Evolutionary conservation across 192 early-diverging fungal genomes (phyloP), one percentile per base, ranked within the genome.

Genomic region (Coemansia sp.): DNA sequence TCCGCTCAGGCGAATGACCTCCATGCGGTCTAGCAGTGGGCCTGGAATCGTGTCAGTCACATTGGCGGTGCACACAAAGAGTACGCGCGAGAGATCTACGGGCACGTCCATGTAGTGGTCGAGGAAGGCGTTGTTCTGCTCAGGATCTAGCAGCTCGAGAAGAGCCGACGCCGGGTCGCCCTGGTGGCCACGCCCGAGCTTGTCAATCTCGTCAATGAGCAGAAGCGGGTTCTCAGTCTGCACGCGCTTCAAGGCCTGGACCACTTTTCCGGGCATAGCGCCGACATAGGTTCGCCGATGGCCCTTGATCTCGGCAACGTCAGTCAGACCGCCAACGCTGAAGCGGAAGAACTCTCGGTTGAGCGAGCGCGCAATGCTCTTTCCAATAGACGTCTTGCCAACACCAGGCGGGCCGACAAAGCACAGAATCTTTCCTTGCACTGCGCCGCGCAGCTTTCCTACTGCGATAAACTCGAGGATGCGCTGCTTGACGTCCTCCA

Each of bases 81-180:
- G 84, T 3, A 99, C 96, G 76, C 96, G 96, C 69, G 98, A 99
- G 32, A 99, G 86, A 73, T 99, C 95, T 11, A 99, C 87, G 1
- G 98, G 96, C 11, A 99, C 93, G 79, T 99, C 98, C 95, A 99
- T 96, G 88, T 99, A 99, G 80, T 99, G 98, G 84, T 99, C 98
- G 63, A 99, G 87, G 86, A 99, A 99, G 3, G 94, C 91, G 49
- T 84, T 87, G 80, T 99, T 99, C 75, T 99, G 98, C 74, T 99
- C 98, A 11, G 98, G 98, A 63, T 99, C 98, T 16, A 99, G 84
- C 40, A 99, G 84, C 80, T 99, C 98, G 3, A 99, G 80, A 50
- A 99, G 87, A 8, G 98, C 98, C 6, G 95, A 97, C 1, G 98
- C 92, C 11, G 96, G 96, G 64, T 99, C 96, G 69, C 98, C 98